phyloP scores from a whole-genome alignment of 352 stramenopile species.

The Pythium periplocum region DNA sequence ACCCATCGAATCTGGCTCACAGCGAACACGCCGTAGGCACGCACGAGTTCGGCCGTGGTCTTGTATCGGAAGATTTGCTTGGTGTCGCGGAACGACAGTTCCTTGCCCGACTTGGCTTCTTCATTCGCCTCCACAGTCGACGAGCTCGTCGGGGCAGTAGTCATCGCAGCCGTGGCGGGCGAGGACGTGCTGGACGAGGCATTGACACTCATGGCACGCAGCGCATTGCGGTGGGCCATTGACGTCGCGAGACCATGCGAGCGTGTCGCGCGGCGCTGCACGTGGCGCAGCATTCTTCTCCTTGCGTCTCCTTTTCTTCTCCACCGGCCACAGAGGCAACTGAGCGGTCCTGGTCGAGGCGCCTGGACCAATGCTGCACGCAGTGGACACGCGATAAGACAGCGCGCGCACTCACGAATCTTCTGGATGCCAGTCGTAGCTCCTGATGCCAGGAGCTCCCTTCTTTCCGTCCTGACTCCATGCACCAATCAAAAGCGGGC shows the following conservation, averaged over 20 bases:
- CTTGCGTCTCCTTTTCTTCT: too few relatives aligned
- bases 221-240: constrained; percentile 1
- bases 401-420: too few relatives aligned
- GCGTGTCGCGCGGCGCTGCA: constrained; percentile 4
- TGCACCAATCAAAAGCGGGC: too few relatives aligned
- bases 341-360: too few relatives aligned
- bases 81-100: constrained; percentile 67
- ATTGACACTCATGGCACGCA: constrained; percentile 22
- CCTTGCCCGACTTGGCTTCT: constrained; percentile 5
- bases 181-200: constrained; percentile 12
- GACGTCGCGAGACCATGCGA: constrained; percentile 11
- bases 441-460: too few relatives aligned
- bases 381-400: too few relatives aligned
- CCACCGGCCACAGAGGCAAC: too few relatives aligned
- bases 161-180: constrained; percentile 16
- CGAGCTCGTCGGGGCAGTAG: constrained; percentile 4
- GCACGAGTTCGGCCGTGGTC: constrained; percentile 79
- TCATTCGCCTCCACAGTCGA: background rate
- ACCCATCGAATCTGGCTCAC: constrained; percentile 83
- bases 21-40: constrained; percentile 84
- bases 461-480: too few relatives aligned
- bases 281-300: constrained; percentile 14
- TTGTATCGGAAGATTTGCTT: constrained; percentile 83
- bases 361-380: too few relatives aligned
- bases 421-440: too few relatives aligned